A percentile compares a stretch with the other conserved stretches of the same genome.
Conservation (phyloP, 257 asterid genomes). For the Gentiana dahurica region DNA sequence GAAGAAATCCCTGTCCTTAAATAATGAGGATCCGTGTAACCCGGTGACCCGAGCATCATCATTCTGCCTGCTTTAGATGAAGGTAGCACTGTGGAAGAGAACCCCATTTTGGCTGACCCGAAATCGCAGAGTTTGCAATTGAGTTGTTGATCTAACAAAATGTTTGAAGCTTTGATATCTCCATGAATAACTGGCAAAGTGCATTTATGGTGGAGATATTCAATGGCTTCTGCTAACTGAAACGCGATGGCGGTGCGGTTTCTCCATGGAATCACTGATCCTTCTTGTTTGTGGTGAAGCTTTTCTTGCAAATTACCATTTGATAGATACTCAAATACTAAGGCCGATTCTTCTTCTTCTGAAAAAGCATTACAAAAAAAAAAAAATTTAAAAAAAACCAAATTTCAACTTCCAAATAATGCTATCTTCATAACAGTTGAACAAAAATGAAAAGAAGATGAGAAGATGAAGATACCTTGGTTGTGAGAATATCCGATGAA, state of each 20-base stretch:
- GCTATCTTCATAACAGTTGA: no score
- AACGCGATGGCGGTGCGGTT: constrained; percentile 46
- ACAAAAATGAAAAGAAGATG: not conserved
- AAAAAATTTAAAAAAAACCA: not conserved
- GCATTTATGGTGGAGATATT: constrained; percentile 49
- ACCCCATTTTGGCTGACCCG: constrained; percentile 63
- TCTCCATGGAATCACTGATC: constrained; percentile 33
- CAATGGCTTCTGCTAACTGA: constrained; percentile 54
- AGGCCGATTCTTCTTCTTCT: constrained; percentile 29
- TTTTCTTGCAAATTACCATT: constrained; percentile 56
- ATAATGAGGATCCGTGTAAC: constrained; percentile 68
- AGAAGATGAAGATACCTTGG: constrained; percentile 18
- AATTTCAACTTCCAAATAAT: not conserved
- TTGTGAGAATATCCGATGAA: constrained; percentile 47
- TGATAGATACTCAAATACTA: constrained; percentile 42
- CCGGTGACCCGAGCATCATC: constrained; percentile 59
- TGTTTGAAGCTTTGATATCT: constrained; percentile 62
- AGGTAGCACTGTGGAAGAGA: constrained; percentile 34
- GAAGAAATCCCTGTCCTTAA: constrained; percentile 56
- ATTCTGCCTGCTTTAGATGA: constrained; percentile 4
- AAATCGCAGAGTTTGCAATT: constrained; percentile 75
- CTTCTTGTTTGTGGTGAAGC: constrained; percentile 21
- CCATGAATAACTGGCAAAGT: constrained; percentile 53
- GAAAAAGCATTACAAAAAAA: not conserved
- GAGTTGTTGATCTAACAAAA: constrained; percentile 36